Evolutionary conservation across 208 protist species (phyloP).

Genomic region (Sergeia podlipaevii): DNA sequence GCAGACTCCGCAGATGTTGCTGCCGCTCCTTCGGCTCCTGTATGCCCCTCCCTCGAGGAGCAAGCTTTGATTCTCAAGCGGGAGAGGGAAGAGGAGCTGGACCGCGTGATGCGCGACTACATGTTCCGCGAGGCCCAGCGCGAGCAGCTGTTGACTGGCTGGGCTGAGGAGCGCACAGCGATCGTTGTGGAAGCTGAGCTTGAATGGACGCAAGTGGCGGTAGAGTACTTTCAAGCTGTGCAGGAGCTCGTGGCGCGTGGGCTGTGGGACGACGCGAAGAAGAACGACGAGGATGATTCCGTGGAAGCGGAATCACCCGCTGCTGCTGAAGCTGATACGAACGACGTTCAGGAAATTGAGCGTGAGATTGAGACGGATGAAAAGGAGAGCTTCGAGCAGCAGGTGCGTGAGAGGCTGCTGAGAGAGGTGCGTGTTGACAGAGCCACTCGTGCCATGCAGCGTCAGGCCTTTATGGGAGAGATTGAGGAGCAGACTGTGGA

Average conservation of each 20-base stretch:
- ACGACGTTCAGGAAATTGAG: slow-evolving; percentile 16
- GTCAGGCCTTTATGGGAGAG: slow-evolving; percentile 14
- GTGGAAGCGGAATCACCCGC: slow-evolving; percentile 13
- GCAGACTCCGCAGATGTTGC: not conserved
- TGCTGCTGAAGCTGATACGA: slow-evolving; percentile 16
- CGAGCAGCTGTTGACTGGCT: slow-evolving; percentile 16
- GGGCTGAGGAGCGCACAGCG: slow-evolving; percentile 17
- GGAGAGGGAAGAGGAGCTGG: slow-evolving; percentile 1
- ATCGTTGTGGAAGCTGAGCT: slow-evolving; percentile 35
- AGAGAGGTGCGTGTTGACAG: no score
- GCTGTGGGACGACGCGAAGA: slow-evolving; percentile 17
- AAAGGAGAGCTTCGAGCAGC: slow-evolving; percentile 16
- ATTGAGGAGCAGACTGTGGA: slow-evolving; percentile 38
- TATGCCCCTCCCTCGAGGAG: not conserved
- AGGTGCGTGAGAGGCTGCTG: slow-evolving; percentile 19
- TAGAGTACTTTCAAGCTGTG: slow-evolving; percentile 20
- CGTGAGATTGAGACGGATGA: slow-evolving; percentile 25
- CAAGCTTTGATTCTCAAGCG: slow-evolving; percentile 3
- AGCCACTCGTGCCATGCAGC: no score
- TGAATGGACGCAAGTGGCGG: slow-evolving; percentile 20
- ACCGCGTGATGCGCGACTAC: slow-evolving; percentile 14
- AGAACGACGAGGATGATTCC: not conserved
- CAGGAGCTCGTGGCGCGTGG: not conserved
- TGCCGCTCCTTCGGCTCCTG: not conserved
- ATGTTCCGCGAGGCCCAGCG: slow-evolving; percentile 17